Evolutionary conservation across 2,329 filamentous ascomycete species (phyloP), one percentile per base, ranked within the genome.

Genomic region (Furcasterigmium sp.): DNA sequence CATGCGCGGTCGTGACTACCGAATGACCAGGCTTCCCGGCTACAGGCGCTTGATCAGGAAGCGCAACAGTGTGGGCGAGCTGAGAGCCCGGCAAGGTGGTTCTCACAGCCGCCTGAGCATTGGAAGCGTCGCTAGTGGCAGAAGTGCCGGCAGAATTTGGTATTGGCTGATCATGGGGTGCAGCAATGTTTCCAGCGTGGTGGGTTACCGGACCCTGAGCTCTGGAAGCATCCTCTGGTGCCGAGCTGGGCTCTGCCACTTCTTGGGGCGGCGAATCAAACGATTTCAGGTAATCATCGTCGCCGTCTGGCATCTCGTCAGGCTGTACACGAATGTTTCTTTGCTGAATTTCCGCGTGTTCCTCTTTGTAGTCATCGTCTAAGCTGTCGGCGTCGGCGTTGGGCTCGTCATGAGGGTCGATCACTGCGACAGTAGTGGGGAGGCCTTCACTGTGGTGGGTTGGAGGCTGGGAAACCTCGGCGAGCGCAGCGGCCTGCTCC

Each of bases 241-340:
- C 56, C 45, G 50, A 50, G 50, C 47, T 53, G 56, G 62, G 58
- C 52, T 57, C 61, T 48, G 60, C 60, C 46, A 58, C 64, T 48
- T 53, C 59, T 37, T 54, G 62, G 54, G 63, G 62, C 44, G 70
- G 68, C 45, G 73, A 75, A 58, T 75, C 68, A 66, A 73, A 72
- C 29, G 64, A 70, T 56, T 68, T 73, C 53, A 69, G 68, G 61
- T 75, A 72, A 52, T 75, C 70, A 64, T 74, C 71, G 56, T 63
- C 67, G 58, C 58, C 43, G 36, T 53, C 46, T 30, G 53, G 58
- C 29, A 52, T 48, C 17, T 54, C 54, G 36, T 47, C 45, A 40
- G 57, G 56, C 44, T 54, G 53, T 46, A 53, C 48, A 39, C 54
- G 59, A 36, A 50, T 54, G 44, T 57, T 57, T 34, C 52, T 49